phyloP scores from a whole-genome alignment of 2,329 filamentous ascomycete genomes.

The Laburnicola sp. region DNA sequence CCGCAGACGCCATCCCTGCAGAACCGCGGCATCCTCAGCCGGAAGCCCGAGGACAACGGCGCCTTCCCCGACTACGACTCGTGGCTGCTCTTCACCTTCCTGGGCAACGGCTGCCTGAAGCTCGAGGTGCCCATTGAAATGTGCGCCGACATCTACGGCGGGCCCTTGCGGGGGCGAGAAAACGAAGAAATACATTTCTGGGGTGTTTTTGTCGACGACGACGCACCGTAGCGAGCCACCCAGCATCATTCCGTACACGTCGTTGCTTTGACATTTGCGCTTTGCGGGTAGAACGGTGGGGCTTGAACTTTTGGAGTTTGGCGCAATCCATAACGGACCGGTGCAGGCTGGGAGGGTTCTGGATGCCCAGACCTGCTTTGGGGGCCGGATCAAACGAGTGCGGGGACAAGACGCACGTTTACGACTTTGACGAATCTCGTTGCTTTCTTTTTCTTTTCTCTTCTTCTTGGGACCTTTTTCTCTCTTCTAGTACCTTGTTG shows the following conservation, averaged over 20 bases:
- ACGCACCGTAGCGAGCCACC: conserved; percentile 25
- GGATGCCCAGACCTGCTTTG: conserved; percentile 11
- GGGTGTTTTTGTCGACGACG: conserved; percentile 42
- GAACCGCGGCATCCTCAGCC: conserved; percentile 40
- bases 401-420: conserved; percentile 32
- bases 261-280: conserved; percentile 18
- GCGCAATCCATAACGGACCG: no score
- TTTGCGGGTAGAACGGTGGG: conserved; percentile 27
- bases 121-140: conserved; percentile 43
- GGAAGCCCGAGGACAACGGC: conserved; percentile 34
- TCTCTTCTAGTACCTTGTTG: conserved; percentile 14
- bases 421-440: conserved; percentile 40
- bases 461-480: no score
- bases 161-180: conserved; percentile 33
- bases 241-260: no score
- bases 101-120: conserved; percentile 41
- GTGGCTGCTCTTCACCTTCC: conserved; percentile 44
- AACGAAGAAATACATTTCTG: conserved; percentile 43
- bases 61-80: conserved; percentile 41
- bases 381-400: conserved; percentile 32
- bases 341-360: conserved; percentile 16
- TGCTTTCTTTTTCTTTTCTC: conserved; percentile 19
- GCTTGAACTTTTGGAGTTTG: conserved; percentile 39
- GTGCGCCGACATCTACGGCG: conserved; percentile 42
- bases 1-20: conserved; percentile 36